phyloP scores from a whole-genome alignment of 306 rosid genomes.

The Sesbania bispinosa region DNA sequence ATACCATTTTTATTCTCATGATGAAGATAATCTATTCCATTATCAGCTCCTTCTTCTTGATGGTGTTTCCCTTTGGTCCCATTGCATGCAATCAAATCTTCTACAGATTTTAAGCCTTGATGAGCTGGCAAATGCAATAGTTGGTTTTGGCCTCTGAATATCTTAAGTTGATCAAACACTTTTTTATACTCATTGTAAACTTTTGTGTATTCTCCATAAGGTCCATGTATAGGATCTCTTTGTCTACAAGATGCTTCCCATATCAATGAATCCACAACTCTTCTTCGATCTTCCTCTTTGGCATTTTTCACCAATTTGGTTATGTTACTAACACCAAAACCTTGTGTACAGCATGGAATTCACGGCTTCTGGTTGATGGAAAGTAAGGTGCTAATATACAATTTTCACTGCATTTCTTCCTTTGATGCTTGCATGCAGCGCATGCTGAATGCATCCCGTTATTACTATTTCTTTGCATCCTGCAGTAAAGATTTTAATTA shows the following conservation, averaged over 20 bases:
- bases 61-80: constrained; percentile 20
- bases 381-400: constrained; percentile 70
- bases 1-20: constrained; percentile 16
- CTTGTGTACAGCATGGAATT: constrained; percentile 69
- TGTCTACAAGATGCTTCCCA: constrained; percentile 88
- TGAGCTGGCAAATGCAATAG: constrained; percentile 36
- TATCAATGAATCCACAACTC: constrained; percentile 58
- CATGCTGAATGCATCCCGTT: constrained; percentile 54
- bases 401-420: constrained; percentile 62
- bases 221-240: constrained; percentile 65
- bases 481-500: neutral
- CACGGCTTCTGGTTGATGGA: constrained; percentile 49
- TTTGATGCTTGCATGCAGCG: constrained; percentile 86
- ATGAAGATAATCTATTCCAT: constrained; percentile 27
- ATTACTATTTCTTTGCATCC: constrained; percentile 59
- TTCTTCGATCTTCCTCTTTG: constrained; percentile 41
- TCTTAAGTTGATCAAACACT: constrained; percentile 44
- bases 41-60: constrained; percentile 18
- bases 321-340: constrained; percentile 81
- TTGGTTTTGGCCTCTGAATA: constrained; percentile 33
- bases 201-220: constrained; percentile 60
- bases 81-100: constrained; percentile 44
- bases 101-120: constrained; percentile 29
- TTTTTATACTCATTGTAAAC: constrained; percentile 45
- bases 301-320: constrained; percentile 56